Base-by-base conservation (phyloP, 2,329 filamentous ascomycete genomes). In the Trichoderma sp. region DNA sequence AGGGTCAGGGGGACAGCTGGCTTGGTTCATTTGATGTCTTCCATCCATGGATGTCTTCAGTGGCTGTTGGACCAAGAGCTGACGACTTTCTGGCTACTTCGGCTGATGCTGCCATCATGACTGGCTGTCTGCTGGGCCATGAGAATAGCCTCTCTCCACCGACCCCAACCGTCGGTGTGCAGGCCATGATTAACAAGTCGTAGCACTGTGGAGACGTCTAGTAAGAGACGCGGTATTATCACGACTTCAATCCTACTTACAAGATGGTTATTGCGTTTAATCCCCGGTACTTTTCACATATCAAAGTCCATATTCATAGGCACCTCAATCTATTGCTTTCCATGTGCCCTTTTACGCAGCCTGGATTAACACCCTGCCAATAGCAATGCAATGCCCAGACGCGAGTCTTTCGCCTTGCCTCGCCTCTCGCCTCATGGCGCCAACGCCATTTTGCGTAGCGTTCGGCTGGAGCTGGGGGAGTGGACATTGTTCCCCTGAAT, bases 401-500 rank as follows among this genome's bases (percentile, higher is more conserved):
- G 71, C 71, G 71, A 65, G 71, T 67, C 71, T 45, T 74, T 31
- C 64, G 45, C 71, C 62, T 50, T 73, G 59, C 14, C 67, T 71
- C 50, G 67, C 71, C 71, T 73, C 60, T 73, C 60, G 41, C 65
- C 41, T 69, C 66, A 69, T 75, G 72, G 73, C 65, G 73, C 16
- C 71, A 66, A 66, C 73, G 73, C 73, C 64, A 75, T 53, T 53
- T 75, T 33, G 38, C 53, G 50, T 67, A 63, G 73, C 60, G 29
- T 73, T 73, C 71, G 71, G 71, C 35, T 71, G 64, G 64, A 62
- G 66, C 73, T 71, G 66, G 73, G 64, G 65, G 53, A 68, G 62
- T 74, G 71, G 75, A 27, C 69, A 64, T 74, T 50, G 62, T 65
- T 76, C 62, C 75, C 75, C 71, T 74, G 71, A 76, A 76, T 73